Base-by-base conservation (phyloP, 179 eudicot species). In the Beta macrorhiza region DNA sequence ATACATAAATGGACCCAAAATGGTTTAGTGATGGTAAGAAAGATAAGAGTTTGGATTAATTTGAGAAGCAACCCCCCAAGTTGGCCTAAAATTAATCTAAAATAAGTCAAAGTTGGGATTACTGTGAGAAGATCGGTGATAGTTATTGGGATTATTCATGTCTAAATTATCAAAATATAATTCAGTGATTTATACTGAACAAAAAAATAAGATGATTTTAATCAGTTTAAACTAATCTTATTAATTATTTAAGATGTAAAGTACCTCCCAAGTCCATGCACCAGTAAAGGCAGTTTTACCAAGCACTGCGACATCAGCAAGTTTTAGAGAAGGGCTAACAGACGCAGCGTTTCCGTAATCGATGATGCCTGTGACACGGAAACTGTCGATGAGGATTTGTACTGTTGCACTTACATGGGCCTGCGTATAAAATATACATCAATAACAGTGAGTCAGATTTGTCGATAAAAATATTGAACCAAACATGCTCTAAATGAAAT, bases 241-340 rank as follows among this genome's bases (percentile, higher is more conserved):
- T 12, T 32, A 65, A 19, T 4, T 65, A 11, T 10, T 65, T 44
- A 15, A 29, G 42, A 69, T 52, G 53, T 68, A 15, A 37, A 6
- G 17, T 69, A 69, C 73, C 73, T 69, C 22, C 74, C 74, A 71
- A 0, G 74, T 25, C 77, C 20, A 74, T 4, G 61, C 19, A 76
- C 68, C 7, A 45, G 5, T 62, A 32, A 17, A 76, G 69, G 79
- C 17, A n/a, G 56, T 8, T 37, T 19, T n/a, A 76, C 55, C 19
- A 20, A 61, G 25, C 68, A 76, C 68, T 10, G 69, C 69, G 62
- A 76, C 69, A 76, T 76, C 79, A 45, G 25, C 79, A 45, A 76
- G 20, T 0, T 22, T 13, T 5, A 59, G 3, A 7, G 20, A 45
- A 11, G 44, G 29, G 55, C 12, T 57, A n/a, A 76, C 29, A 10